Base-by-base conservation (phyloP, 1,139 yeast species). In the Magnusiomyces fungicola region DNA sequence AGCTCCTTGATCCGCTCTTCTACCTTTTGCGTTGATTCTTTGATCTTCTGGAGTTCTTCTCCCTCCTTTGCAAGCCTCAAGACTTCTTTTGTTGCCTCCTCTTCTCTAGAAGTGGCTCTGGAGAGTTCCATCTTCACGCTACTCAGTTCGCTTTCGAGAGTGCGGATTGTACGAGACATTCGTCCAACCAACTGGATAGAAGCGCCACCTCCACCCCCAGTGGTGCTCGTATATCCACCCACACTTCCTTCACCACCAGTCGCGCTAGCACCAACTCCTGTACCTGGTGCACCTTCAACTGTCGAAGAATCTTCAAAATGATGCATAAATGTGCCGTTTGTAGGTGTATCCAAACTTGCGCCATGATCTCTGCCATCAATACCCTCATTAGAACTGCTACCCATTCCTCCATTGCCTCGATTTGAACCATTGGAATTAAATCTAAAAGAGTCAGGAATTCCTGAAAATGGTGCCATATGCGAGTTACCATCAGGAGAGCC, bases 71-170 rank as follows among this genome's bases (percentile, higher is more conserved):
- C 66, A 46, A 83, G 64, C 51, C 71, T 73, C 29, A 84, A 71
- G 12, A 90, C 72, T 58, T 86, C 92, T 50, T 74, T 75, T 53
- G 87, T 83, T 0, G 86, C 80, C 6, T 73, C 73, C 44, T 81
- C 83, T 58, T 86, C 86, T 49, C 84, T 87, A 6, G 60, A 61
- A 1, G 70, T 65, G 32, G 85, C 64, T 49, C 72, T 73, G 12
- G 70, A 69, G 46, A 83, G 74, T 50, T 85, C 90, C 46, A 83
- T 89, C 54, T 73, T 77, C 48, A 82, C 67, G 0, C 87, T 75
- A 42, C 78, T 67, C 33, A 89, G 65, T 61, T 92, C 97, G 18
- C 84, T 77, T 61, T 92, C 96, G 41, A 90, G 69, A 50, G 90
- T 74, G 52, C 96, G 76, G 21, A 90, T 80, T 45, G 81, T 87